These are phyloP conservation scores for Claviceps sp. DNA, from an alignment of 2,329 filamentous ascomycete species.

Conservation along the genomic window DNA sequence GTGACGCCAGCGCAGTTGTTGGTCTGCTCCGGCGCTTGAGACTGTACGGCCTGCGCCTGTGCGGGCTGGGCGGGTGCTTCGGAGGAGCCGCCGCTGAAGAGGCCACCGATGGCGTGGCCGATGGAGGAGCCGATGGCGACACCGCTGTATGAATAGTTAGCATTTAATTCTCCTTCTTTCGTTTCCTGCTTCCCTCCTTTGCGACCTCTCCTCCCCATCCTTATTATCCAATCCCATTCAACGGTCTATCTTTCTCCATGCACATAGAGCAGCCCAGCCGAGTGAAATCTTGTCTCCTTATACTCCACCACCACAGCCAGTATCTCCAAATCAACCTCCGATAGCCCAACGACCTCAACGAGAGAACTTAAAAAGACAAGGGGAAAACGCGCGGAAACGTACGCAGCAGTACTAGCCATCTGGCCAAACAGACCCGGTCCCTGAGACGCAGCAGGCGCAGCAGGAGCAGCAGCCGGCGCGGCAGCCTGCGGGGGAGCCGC, in stretches of 20 bases:
- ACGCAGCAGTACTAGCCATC: conserved; percentile 97
- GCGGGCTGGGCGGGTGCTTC: conserved; percentile 35
- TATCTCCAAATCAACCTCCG: too few species aligned
- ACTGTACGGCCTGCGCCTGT: conserved; percentile 35
- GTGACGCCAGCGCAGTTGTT: conserved; percentile 69
- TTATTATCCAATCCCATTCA: background rate
- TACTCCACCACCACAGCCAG: too few species aligned
- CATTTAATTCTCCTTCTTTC: background rate
- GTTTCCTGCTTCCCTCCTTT: background rate
- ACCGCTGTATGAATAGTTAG: conserved; percentile 46
- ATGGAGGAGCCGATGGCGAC: conserved; percentile 92
- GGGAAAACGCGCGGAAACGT: conserved; percentile 30
- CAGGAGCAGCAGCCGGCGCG: background rate
- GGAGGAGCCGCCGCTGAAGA: conserved; percentile 64
- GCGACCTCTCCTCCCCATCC: background rate
- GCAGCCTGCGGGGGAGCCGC: conserved; percentile 37
- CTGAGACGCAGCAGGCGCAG: conserved; percentile 37
- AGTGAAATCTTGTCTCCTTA: too few species aligned
- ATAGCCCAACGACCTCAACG: too few species aligned
- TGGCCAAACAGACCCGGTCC: conserved; percentile 85
- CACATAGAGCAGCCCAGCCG: too few species aligned
- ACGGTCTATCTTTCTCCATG: background rate
- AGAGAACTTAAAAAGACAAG: too few species aligned
- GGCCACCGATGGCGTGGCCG: conserved; percentile 83
- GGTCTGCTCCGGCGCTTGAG: conserved; percentile 38